Conservation (phyloP, 2,329 filamentous ascomycete genomes). For the Ophiostoma perfectum region DNA sequence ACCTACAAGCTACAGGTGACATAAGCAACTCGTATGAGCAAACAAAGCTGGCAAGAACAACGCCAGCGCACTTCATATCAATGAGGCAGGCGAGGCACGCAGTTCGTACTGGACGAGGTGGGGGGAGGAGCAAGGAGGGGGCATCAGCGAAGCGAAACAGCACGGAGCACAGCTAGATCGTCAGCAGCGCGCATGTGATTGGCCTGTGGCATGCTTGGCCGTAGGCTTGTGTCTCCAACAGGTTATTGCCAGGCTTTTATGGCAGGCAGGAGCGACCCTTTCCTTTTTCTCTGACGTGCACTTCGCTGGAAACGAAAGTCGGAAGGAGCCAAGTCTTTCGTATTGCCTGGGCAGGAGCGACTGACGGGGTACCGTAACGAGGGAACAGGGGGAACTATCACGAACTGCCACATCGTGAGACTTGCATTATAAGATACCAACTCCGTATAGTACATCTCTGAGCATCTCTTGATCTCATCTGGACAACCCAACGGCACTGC, state of each 20-base stretch:
- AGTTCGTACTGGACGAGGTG: not conserved
- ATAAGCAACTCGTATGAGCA: not conserved
- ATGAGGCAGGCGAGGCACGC: not conserved
- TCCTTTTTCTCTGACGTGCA: not conserved
- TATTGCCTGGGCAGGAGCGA: conserved; percentile 5
- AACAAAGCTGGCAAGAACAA: not conserved
- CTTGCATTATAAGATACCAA: not conserved
- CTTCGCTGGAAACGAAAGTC: not conserved
- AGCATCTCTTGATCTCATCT: not conserved
- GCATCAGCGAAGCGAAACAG: not conserved
- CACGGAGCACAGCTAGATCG: not conserved
- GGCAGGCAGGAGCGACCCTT: not conserved
- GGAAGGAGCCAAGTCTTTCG: not conserved
- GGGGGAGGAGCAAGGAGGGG: conserved; percentile 4
- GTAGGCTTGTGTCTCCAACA: not conserved
- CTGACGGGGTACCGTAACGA: not conserved
- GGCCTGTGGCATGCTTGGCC: conserved; percentile 2
- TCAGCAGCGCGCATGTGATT: not conserved
- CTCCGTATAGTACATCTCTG: not conserved
- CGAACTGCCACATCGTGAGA: not conserved
- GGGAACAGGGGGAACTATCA: not conserved
- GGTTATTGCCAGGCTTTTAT: not conserved
- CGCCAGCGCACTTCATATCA: not conserved
- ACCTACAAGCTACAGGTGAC: too few species aligned
- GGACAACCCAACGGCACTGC: not conserved